These are phyloP conservation scores for Aphanocladium album DNA, from an alignment of 2,329 filamentous ascomycete genomes.

Conservation along the genomic window DNA sequence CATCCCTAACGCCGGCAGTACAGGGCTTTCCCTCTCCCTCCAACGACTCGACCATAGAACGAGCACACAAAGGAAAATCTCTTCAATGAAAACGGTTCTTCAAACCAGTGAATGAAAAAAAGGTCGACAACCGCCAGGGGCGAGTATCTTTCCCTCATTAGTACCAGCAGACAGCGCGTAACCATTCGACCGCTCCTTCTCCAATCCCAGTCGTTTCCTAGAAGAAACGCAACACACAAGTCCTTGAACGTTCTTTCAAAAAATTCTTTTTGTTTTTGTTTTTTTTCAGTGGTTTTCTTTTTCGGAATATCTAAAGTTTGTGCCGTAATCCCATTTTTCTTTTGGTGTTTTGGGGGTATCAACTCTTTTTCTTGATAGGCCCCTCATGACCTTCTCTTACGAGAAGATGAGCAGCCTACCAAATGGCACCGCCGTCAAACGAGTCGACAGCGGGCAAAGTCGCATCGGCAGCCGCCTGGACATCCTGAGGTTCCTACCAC, in stretches of 20 bases:
- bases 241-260: background rate
- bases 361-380: no score
- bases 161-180: constrained; percentile 54
- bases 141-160: constrained; percentile 99
- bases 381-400: constrained; percentile 7
- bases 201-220: background rate
- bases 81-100: background rate
- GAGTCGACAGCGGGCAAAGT: background rate
- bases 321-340: background rate
- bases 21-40: constrained; percentile 95
- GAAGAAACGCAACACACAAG: background rate
- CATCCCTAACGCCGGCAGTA: constrained; percentile 66
- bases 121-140: constrained; percentile 29
- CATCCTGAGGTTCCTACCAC: constrained; percentile 39
- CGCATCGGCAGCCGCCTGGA: constrained; percentile 11
- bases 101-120: constrained; percentile 18
- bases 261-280: background rate
- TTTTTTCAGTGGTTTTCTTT: background rate
- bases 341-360: background rate
- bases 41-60: constrained; percentile 14
- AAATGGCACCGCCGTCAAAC: constrained; percentile 11
- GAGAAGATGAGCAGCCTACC: background rate
- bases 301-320: background rate
- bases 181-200: constrained; percentile 11
- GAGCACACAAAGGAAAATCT: constrained; percentile 14